Conservation (phyloP, 345 rosid species). For the Diplotaxis tenuifolia region DNA sequence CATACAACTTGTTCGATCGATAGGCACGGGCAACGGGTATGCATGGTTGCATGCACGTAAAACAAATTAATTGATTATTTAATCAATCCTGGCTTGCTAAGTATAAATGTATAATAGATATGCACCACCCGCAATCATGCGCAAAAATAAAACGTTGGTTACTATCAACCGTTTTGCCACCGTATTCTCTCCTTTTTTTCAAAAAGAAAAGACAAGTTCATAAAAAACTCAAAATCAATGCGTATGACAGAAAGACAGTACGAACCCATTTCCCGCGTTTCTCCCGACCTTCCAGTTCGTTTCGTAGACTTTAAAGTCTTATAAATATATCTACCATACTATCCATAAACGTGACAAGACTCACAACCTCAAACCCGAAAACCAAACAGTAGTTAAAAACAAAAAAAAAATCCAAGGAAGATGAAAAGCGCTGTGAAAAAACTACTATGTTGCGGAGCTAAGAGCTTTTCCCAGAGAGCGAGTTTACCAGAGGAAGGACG, state of each 20-base stretch:
- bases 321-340: not conserved
- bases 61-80: not conserved
- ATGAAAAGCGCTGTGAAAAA: constrained; percentile 45
- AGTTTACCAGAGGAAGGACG: constrained; percentile 37
- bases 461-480: constrained; percentile 23
- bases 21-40: not conserved
- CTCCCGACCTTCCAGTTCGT: not conserved
- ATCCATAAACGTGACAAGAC: constrained; percentile 6
- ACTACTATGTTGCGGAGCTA: constrained; percentile 48
- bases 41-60: not conserved
- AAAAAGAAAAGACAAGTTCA: not conserved
- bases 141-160: not conserved
- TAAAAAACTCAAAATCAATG: not conserved
- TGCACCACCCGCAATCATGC: not conserved
- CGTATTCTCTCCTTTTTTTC: not conserved
- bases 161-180: not conserved
- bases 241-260: not conserved
- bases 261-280: constrained; percentile 8
- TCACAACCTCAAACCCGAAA: not conserved
- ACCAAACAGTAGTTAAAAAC: not conserved
- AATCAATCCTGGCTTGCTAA: not conserved
- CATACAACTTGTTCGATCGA: not conserved
- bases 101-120: not conserved
- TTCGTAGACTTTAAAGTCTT: not conserved
- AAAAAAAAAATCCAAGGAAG: not conserved